Conservation (phyloP, 2,329 filamentous ascomycete species). For the Hypocrella siamensis region DNA sequence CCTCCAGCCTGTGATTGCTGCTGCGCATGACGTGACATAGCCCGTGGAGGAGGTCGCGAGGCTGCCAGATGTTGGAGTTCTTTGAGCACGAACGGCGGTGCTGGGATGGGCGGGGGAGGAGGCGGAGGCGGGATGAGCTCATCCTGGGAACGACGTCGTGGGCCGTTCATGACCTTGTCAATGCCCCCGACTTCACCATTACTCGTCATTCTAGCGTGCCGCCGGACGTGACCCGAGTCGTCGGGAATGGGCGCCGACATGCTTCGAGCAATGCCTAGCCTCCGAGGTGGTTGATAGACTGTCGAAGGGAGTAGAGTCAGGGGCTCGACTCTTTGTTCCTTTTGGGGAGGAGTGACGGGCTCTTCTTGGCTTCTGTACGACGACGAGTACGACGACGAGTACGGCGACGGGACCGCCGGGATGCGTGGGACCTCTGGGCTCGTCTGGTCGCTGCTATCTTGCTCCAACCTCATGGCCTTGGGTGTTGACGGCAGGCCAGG, state of each 20-base stretch:
- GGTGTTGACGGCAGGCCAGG: constrained; percentile 83
- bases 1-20: constrained; percentile 26
- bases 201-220: constrained; percentile 19
- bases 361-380: constrained; percentile 25
- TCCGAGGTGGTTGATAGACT: constrained; percentile 40
- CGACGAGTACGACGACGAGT: no score
- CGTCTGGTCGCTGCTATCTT: constrained; percentile 28
- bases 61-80: constrained; percentile 46
- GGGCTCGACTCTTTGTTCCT: constrained; percentile 12
- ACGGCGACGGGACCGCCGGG: no score
- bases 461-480: constrained; percentile 68
- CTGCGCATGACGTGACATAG: constrained; percentile 14
- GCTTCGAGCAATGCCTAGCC: constrained; percentile 37
- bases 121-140: constrained; percentile 34
- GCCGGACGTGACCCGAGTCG: constrained; percentile 14
- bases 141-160: constrained; percentile 32
- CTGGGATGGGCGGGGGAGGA: constrained; percentile 32
- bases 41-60: constrained; percentile 46
- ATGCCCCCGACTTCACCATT: constrained; percentile 26
- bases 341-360: constrained; percentile 19
- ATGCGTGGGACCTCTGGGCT: constrained; percentile 30
- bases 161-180: constrained; percentile 25
- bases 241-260: constrained; percentile 42
- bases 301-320: constrained; percentile 41
- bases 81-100: constrained; percentile 36